Evolutionary conservation across 2,329 filamentous ascomycete species (phyloP).

Genomic region (Aspergillus uvarum): DNA sequence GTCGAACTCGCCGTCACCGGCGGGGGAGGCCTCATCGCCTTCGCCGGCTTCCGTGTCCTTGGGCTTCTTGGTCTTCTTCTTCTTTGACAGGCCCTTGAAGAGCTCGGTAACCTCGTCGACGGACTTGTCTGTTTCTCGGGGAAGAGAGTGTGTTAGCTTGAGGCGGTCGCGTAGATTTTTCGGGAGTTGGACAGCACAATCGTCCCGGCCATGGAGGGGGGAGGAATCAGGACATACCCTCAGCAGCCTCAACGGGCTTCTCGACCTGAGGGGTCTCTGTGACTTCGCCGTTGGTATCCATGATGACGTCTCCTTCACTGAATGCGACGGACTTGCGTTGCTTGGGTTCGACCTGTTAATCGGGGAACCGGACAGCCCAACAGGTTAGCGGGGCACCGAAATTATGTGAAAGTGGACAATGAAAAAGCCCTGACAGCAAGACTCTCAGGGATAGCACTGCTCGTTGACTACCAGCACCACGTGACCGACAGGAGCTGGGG

Average conservation of each 20-base stretch:
- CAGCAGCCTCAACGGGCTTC: conserved; percentile 63
- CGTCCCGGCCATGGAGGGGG: background rate
- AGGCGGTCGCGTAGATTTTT: background rate
- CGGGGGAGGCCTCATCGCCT: conserved; percentile 49
- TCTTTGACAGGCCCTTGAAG: conserved; percentile 71
- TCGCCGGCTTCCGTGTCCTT: conserved; percentile 55
- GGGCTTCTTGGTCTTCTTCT: conserved; percentile 65
- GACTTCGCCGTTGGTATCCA: conserved; percentile 85
- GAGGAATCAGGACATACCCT: conserved; percentile 25
- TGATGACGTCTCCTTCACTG: conserved; percentile 80
- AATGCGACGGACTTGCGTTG: conserved; percentile 93
- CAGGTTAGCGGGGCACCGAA: conserved; percentile 29
- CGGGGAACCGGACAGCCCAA: conserved; percentile 16
- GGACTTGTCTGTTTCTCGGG: conserved; percentile 52
- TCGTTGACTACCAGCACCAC: background rate
- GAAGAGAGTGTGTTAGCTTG: conserved; percentile 5
- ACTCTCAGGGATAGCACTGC: background rate
- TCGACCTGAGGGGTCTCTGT: conserved; percentile 69
- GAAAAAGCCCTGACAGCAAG: conserved; percentile 2
- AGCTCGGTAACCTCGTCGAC: conserved; percentile 66
- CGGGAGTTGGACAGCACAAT: background rate
- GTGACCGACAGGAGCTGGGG: background rate
- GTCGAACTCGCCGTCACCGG: conserved; percentile 63
- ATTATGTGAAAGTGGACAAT: conserved; percentile 11
- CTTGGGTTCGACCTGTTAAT: conserved; percentile 54